Percentiles rank a stretch among this genome's conserved stretches.
phyloP scores from a whole-genome alignment of 805 yeast species.

The Kodamaea kakaduensis region DNA sequence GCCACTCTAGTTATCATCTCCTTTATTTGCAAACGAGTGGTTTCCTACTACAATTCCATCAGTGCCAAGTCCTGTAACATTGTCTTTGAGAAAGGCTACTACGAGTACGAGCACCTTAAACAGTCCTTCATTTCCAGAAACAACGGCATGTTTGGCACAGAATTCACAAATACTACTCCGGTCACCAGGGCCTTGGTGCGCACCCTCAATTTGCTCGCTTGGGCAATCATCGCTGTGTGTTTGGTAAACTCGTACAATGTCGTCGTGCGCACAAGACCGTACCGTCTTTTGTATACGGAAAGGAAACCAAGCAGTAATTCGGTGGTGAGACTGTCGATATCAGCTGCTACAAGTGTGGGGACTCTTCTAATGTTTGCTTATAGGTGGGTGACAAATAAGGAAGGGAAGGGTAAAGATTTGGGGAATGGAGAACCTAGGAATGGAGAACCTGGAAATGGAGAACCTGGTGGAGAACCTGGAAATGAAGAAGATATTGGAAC shows the following conservation, averaged over 20 bases:
- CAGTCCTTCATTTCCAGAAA: conserved; percentile 6
- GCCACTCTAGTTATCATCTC: conserved; percentile 17
- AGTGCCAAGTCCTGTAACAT: conserved; percentile 27
- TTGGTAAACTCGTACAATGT: conserved; percentile 11
- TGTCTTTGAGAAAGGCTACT: conserved; percentile 33
- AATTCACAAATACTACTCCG: conserved; percentile 4
- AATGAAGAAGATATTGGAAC: conserved; percentile 27
- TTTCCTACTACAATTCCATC: conserved; percentile 24
- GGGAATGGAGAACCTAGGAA: conserved; percentile 1
- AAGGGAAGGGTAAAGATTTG: neutral
- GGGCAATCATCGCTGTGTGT: conserved; percentile 7
- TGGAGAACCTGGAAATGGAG: conserved; percentile 5
- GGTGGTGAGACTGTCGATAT: conserved; percentile 14
- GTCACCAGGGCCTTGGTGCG: conserved; percentile 15
- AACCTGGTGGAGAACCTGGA: conserved; percentile 2
- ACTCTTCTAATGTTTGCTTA: conserved; percentile 5
- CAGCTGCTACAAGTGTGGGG: conserved; percentile 7
- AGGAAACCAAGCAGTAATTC: conserved; percentile 25
- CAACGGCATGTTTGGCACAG: conserved; percentile 5
- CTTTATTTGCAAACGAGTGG: conserved; percentile 19
- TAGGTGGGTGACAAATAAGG: neutral
- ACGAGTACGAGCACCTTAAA: conserved; percentile 30
- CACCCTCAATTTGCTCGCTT: conserved; percentile 14
- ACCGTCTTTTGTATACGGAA: conserved; percentile 29
- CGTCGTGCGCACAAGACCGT: conserved; percentile 21